Conservation (phyloP, 352 stramenopile genomes). For the Phytophthora boehmeriae region DNA sequence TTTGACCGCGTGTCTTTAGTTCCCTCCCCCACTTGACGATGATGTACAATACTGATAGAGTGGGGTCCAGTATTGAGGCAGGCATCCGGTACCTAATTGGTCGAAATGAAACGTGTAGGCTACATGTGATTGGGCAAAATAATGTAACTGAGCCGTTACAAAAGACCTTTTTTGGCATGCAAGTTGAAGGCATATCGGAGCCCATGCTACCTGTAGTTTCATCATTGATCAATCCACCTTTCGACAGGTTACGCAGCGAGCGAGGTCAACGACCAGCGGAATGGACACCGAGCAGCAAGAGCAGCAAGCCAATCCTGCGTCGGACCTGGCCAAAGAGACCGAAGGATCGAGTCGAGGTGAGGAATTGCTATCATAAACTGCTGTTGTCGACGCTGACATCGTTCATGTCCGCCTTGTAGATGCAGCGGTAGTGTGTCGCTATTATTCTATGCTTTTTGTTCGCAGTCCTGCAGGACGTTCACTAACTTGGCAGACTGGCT, state of each 20-base stretch:
- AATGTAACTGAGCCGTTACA: slow-evolving; percentile 11
- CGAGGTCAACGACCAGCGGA: not conserved
- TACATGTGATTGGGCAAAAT: no score
- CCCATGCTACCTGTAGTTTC: slow-evolving; percentile 27
- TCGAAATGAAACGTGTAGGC: no score
- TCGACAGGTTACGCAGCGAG: slow-evolving; percentile 29
- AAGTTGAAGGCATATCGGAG: slow-evolving; percentile 5
- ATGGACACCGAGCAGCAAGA: slow-evolving; percentile 29
- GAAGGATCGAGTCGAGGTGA: slow-evolving; percentile 22
- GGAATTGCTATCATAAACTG: not conserved
- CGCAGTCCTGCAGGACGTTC: not conserved
- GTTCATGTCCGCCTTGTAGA: slow-evolving; percentile 16
- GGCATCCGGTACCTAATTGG: no score
- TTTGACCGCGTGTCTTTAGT: slow-evolving; percentile 15
- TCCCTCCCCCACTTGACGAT: slow-evolving; percentile 1
- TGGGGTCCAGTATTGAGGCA: not conserved
- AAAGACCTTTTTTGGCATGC: slow-evolving; percentile 7
- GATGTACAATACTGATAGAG: not conserved
- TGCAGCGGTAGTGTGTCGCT: slow-evolving; percentile 15
- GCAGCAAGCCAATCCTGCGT: slow-evolving; percentile 4
- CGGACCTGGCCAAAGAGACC: slow-evolving; percentile 17
- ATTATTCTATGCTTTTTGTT: not conserved
- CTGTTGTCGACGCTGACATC: no score
- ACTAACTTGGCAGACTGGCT: not conserved
- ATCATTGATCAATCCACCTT: no score